Base-by-base conservation (phyloP, 2,329 filamentous ascomycete species). In the Aspergillus aculeatinus region DNA sequence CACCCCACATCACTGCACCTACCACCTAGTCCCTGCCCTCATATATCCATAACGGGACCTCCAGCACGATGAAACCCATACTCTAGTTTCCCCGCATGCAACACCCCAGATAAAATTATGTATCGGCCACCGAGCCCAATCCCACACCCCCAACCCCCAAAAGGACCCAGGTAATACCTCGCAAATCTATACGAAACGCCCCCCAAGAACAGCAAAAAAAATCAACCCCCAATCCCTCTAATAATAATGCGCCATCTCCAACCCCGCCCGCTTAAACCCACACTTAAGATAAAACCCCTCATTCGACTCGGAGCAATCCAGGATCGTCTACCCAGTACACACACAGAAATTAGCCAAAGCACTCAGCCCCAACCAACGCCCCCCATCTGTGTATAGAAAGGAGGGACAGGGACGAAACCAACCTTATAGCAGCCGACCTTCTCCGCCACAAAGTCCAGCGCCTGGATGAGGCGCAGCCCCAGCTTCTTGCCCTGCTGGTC, bases 211-310 rank as follows among this genome's bases (percentile, higher is more conserved):
- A 25, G 21, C 29, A 44, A 19, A 23, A 23, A 23, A 4, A 23
- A n/a, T n/a, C n/a, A 23, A 4, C 1, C 3, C 3, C 19, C 19
- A 3, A 21, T 21, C 21, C 21, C 5, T 69, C 21, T 55, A 77
- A 75, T 96, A 95, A 79, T 96, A 96, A 81, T 96, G 92, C 48
- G 94, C 92, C 95, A 99, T 98, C 79, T 99, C 91, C 59, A 97
- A 80, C 16, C 95, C 95, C 29, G 92, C 94, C 63, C 92, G 83
- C 79, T 92, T 89, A 78, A 96, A 98, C 60, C 94, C 94, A 78
- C 95, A 98, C 84, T 98, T 98, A 77, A 96, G 84, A 77, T 99
- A 99, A 82, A 99, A 98, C 23, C 93, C 94, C 77, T 96, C 92
- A 76, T 98, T 99, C 69, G 89, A 87, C 78, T 97, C 94, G 67